A percentile compares a stretch with the other conserved stretches of the same genome.
These are phyloP conservation scores for Chaetomium tenue DNA, from an alignment of 495 filamentous ascomycete species.

Conservation along the genomic window DNA sequence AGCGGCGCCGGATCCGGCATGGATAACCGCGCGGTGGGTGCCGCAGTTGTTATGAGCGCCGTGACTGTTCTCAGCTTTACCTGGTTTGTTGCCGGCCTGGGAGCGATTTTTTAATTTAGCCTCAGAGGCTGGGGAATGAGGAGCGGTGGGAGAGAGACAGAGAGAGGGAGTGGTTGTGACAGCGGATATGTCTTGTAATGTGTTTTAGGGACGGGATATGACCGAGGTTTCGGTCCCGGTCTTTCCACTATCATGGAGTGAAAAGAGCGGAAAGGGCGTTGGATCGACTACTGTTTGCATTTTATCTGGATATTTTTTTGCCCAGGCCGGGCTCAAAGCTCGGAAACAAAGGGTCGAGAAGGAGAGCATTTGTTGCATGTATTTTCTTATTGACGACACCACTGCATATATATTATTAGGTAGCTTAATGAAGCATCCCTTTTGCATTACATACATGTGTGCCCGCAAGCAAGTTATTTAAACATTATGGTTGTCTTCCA, in stretches of 20 bases:
- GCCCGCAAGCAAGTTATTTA: no score
- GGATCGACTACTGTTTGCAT: slow-evolving; percentile 9
- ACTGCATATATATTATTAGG: slow-evolving; percentile 36
- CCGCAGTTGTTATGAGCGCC: slow-evolving; percentile 68
- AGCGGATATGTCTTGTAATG: slow-evolving; percentile 23
- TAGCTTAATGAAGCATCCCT: slow-evolving; percentile 29
- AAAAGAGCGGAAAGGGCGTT: slow-evolving; percentile 18
- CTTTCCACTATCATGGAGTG: slow-evolving; percentile 2
- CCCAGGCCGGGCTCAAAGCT: not conserved
- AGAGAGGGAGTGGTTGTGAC: not conserved
- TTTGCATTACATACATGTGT: not conserved
- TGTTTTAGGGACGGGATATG: not conserved
- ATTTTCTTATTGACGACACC: slow-evolving; percentile 23
- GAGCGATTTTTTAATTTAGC: slow-evolving; percentile 45
- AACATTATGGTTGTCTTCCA: not conserved
- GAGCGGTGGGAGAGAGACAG: not conserved
- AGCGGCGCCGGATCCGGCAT: slow-evolving; percentile 61
- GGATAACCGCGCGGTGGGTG: slow-evolving; percentile 66
- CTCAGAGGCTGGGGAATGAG: not conserved
- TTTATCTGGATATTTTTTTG: slow-evolving; percentile 3
- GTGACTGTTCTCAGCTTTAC: slow-evolving; percentile 81
- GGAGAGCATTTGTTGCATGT: slow-evolving; percentile 18
- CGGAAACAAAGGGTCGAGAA: not conserved
- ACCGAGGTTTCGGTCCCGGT: slow-evolving; percentile 4
- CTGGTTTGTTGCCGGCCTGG: slow-evolving; percentile 78